Evolutionary conservation across 768 basidiomycete genomes (phyloP), one percentile per base, ranked within the genome.

Genomic region (Kwoniella shandongensis): DNA sequence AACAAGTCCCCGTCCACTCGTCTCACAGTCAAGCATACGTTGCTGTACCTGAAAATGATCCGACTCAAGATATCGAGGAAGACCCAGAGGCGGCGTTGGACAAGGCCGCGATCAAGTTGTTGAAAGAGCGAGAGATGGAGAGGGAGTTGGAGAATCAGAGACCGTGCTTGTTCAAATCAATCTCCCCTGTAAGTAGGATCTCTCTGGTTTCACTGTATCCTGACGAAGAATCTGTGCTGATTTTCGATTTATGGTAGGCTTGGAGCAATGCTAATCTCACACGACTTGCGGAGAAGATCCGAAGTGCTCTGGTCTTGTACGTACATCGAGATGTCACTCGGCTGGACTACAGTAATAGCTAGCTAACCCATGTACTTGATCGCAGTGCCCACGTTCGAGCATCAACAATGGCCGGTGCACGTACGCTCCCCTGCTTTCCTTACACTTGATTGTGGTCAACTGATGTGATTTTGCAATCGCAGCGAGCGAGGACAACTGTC

Each of bases 231-330:
- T 18, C 18, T 12, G 18, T 15, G 22, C 45, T 23, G 18, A 53
- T 23, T 26, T 15, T 11, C 18, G 42, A 56, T 26, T 18, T 27
- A n/a, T n/a, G n/a, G 25, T 48, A 96, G 88, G 96, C 92, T 6
- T 98, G 96, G 94, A 93, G 92, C 70, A 96, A 97, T 70, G 83
- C 86, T 23, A 98, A 99, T 73, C 82, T 99, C 41, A 84, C 83
- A n/a, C 84, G 96, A 15, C 78, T 99, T 27, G 94, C 96, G 0
- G 93, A 97, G 78, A 98, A 98, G 80, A 93, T 94, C 78, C 89
- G 92, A 75, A 92, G 89, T 1, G 90, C 91, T 1, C 81, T 99
- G 36, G 91, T 98, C 51, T 99, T 98, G 89, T 89, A 73, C n/a
- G n/a, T n/a, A n/a, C n/a, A n/a, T n/a, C n/a, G n/a, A n/a, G n/a